Evolutionary conservation across 2,329 filamentous ascomycete species (phyloP), one percentile per base, ranked within the genome.

Genomic region (Rhynchosporium agropyri): DNA sequence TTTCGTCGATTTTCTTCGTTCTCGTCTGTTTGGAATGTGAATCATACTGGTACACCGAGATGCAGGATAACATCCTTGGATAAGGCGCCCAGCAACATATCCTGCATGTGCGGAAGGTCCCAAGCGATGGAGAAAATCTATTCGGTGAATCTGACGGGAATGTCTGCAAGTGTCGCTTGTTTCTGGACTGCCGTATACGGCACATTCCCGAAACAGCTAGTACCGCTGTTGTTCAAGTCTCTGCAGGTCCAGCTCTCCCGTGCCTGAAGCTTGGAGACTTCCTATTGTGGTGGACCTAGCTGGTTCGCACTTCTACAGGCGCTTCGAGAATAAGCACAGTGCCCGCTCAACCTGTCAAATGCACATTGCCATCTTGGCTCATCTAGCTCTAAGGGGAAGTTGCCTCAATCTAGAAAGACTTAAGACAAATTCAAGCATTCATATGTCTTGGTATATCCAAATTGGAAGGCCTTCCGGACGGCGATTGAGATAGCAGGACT

Each of bases 331-430:
- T 10, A 54, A 9, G 36, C 12, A 54, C 20, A 20, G 13, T 54
- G 20, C 13, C 20, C 9, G n/a, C 20, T 20, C 26, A 33, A 36
- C 9, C n/a, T 42, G 36, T 54, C 51, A 54, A 28, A 28, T 29
- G 51, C 3, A n/a, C 51, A 54, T 54, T 26, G 3, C 20, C 36
- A 33, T 36, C 51, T 54, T 54, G 51, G 51, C 51, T 54, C 51
- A 40, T 15, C 51, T 54, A 54, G 51, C 51, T 54, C 15, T 36
- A 54, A 54, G 36, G 38, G 51, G 51, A 54, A 54, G 51, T 54
- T 40, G 26, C 28, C 51, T 54, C 51, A 40, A 54, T 42, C 3
- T 7, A 54, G 51, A 15, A 54, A 54, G 51, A 54, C 15, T 10
- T 28, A 54, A 54, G 33, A 3, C 20, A 54, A 13, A 9, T 29